Conservation (phyloP, 306 rosid species). For the Quercus wislizeni region DNA sequence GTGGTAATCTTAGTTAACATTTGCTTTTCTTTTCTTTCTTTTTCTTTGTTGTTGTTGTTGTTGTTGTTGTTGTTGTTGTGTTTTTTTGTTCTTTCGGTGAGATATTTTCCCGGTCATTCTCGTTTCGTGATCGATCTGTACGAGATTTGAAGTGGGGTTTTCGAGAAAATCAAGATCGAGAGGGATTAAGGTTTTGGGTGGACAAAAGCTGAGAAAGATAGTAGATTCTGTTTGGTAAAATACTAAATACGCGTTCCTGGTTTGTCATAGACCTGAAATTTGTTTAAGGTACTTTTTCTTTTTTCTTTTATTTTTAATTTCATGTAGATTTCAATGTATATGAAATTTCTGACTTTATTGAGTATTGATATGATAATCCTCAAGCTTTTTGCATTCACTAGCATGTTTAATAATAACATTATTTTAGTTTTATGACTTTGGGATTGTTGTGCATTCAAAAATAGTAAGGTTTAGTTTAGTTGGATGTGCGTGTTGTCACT, state of each 20-base stretch:
- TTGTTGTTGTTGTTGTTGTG: not conserved
- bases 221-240: not conserved
- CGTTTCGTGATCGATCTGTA: constrained; percentile 18
- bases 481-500: not conserved
- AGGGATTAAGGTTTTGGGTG: constrained; percentile 18
- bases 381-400: not conserved
- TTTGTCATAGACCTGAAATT: not conserved
- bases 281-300: constrained; percentile 29
- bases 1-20: constrained; percentile 90
- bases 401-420: no score
- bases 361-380: not conserved
- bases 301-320: not conserved
- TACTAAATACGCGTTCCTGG: not conserved
- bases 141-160: constrained; percentile 8
- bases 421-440: no score
- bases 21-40: not conserved
- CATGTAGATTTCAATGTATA: not conserved
- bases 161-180: constrained; percentile 7
- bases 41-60: not conserved
- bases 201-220: constrained; percentile 1
- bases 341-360: not conserved
- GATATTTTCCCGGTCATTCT: constrained; percentile 10
- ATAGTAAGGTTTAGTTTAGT: no score
- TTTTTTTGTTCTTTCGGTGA: not conserved
- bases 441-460: no score